Percentiles rank a stretch among this genome's conserved stretches.
Evolutionary conservation across 2,329 filamentous ascomycete species (phyloP).

Genomic region (Aspergillus thermomutatus): DNA sequence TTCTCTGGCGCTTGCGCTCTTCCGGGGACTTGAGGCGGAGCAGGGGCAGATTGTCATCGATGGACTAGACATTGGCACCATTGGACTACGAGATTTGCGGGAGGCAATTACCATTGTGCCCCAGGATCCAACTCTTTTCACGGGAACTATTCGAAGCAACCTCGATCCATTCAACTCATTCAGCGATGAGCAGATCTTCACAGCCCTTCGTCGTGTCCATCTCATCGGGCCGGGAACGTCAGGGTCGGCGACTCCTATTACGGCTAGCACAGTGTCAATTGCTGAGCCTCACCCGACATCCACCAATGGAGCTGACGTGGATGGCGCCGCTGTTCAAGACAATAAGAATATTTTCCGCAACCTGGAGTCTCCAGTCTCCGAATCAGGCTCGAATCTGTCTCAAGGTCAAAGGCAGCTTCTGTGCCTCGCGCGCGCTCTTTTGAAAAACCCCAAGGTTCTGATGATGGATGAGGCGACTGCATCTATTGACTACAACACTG

Average conservation of each 20-base stretch:
- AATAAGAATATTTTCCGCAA: constrained; percentile 97
- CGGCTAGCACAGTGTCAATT: constrained; percentile 24
- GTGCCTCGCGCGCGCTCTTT: constrained; percentile 85
- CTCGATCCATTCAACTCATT: constrained; percentile 88
- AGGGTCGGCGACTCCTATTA: constrained; percentile 33
- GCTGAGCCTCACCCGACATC: constrained; percentile 18
- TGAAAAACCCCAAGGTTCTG: constrained; percentile 88
- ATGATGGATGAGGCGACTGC: constrained; percentile 99
- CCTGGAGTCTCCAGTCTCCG: constrained; percentile 75
- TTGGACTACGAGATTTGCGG: constrained; percentile 89
- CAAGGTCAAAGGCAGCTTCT: constrained; percentile 94
- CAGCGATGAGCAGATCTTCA: constrained; percentile 86
- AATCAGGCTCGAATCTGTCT: constrained; percentile 90
- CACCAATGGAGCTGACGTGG: constrained; percentile 19
- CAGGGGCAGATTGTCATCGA: constrained; percentile 87
- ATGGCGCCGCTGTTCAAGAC: constrained; percentile 42
- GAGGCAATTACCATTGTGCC: constrained; percentile 96
- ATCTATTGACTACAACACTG: constrained; percentile 94
- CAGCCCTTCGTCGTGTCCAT: constrained; percentile 80
- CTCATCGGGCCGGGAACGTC: constrained; percentile 58
- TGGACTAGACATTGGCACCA: constrained; percentile 80
- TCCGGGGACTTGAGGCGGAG: constrained; percentile 90
- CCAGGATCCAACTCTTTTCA: constrained; percentile 90
- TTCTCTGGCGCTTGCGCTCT: constrained; percentile 86
- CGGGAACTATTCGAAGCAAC: constrained; percentile 85